Percentiles rank a stretch among this genome's conserved stretches.
Conservation (phyloP, 805 yeast species). For the Kazachstania bromeliacearum region DNA sequence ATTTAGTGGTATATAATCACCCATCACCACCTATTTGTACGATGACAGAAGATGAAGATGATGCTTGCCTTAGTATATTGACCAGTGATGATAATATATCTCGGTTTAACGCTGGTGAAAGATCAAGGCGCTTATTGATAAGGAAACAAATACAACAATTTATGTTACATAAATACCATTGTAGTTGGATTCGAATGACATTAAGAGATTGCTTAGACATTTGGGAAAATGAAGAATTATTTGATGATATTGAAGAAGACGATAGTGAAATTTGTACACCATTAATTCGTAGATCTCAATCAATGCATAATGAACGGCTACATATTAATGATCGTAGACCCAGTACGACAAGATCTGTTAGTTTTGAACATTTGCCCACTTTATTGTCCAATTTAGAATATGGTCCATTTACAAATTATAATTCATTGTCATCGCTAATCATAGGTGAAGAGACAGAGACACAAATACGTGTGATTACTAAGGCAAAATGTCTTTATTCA, state of each 20-base stretch:
- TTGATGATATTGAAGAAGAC: conserved; percentile 3
- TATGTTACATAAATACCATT: conserved; percentile 17
- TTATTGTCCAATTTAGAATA: too few relatives aligned
- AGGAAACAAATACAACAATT: conserved; percentile 16
- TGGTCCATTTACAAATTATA: too few relatives aligned
- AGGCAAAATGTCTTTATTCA: too few relatives aligned
- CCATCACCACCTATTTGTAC: neutral
- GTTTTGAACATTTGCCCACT: neutral
- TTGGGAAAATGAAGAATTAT: conserved; percentile 19
- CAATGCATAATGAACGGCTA: neutral
- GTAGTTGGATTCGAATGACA: conserved; percentile 21
- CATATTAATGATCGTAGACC: neutral
- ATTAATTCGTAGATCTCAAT: too few relatives aligned
- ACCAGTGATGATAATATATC: conserved; percentile 10
- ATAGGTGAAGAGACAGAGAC: too few relatives aligned
- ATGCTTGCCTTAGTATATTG: too few relatives aligned
- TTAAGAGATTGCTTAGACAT: conserved; percentile 22
- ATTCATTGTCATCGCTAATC: too few relatives aligned
- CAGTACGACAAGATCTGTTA: neutral
- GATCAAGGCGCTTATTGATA: conserved; percentile 12
- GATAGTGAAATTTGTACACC: neutral
- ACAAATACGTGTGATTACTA: too few relatives aligned
- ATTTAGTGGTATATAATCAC: neutral
- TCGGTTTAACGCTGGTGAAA: conserved; percentile 11
- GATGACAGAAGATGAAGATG: neutral